Evolutionary conservation across 164 flowering plant genomes (phyloP).

Genomic region (Buxus sempervirens): DNA sequence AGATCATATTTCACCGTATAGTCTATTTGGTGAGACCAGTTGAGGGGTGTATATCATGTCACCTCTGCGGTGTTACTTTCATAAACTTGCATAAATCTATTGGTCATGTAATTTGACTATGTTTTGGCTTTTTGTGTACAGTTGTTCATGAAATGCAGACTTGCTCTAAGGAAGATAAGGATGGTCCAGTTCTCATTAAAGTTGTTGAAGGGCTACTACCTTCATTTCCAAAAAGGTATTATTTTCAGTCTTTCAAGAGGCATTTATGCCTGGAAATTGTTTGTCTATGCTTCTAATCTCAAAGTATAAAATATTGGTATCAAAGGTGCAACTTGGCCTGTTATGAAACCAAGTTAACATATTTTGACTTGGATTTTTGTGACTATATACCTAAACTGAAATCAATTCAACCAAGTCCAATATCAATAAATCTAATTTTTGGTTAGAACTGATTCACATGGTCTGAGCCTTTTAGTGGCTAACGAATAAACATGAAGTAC

Average conservation of each 20-base stretch:
- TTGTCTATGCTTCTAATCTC: background rate
- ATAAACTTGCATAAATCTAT: background rate
- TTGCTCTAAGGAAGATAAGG: slow-evolving; percentile 6
- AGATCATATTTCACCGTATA: no score
- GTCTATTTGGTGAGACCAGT: no score
- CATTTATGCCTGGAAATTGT: background rate
- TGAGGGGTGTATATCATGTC: no score
- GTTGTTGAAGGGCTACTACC: slow-evolving; percentile 19
- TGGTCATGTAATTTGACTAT: background rate
- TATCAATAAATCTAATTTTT: no score
- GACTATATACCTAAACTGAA: background rate
- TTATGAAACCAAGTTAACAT: background rate
- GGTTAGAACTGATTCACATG: no score
- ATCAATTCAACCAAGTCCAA: background rate
- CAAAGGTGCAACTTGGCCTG: background rate
- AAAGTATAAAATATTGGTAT: background rate
- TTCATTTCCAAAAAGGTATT: slow-evolving; percentile 19
- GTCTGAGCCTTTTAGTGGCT: no score
- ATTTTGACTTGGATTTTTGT: background rate
- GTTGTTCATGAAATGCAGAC: slow-evolving; percentile 3
- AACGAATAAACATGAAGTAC: no score
- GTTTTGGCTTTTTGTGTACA: background rate
- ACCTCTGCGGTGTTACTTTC: no score
- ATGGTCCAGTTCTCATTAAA: slow-evolving; percentile 10
- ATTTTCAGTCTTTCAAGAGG: background rate